Evolutionary conservation across 2,329 filamentous ascomycete genomes (phyloP).

Genomic region (Aspergillus sergii): DNA sequence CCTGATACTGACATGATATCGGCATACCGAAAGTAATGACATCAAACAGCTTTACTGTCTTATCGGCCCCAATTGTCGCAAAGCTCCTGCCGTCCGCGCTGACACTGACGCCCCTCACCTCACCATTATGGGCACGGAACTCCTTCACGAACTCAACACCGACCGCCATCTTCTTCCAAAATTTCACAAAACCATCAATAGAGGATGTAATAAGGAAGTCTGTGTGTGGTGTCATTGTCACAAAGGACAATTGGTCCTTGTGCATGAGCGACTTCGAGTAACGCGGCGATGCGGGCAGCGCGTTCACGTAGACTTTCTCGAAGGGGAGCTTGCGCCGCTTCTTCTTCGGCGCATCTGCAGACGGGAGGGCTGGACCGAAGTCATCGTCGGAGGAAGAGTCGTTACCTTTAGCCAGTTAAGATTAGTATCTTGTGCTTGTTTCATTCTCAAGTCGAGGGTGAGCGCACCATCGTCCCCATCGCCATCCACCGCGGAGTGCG

Average conservation of each 20-base stretch:
- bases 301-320: conserved; percentile 92
- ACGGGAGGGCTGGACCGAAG: conserved; percentile 88
- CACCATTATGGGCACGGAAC: conserved; percentile 85
- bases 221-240: conserved; percentile 84
- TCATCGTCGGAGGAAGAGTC: conserved; percentile 78
- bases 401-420: conserved; percentile 21
- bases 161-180: conserved; percentile 94
- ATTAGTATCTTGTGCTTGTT: conserved; percentile 15
- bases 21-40: conserved; percentile 72
- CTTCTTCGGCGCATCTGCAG: conserved; percentile 78
- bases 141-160: conserved; percentile 98
- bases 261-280: conserved; percentile 99
- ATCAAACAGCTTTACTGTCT: conserved; percentile 59
- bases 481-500: conserved; percentile 58
- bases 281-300: conserved; percentile 75
- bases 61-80: conserved; percentile 73
- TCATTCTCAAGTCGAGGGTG: background rate
- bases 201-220: conserved; percentile 96
- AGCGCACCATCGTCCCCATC: conserved; percentile 44
- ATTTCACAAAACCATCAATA: conserved; percentile 94
- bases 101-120: conserved; percentile 79
- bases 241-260: conserved; percentile 87
- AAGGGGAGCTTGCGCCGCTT: conserved; percentile 88
- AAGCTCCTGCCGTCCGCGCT: conserved; percentile 92
- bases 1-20: too few species aligned